Percentiles rank a stretch among this genome's conserved stretches.
Evolutionary conservation across 2,329 filamentous ascomycete genomes (phyloP).

Genomic region (Nemania sp.): DNA sequence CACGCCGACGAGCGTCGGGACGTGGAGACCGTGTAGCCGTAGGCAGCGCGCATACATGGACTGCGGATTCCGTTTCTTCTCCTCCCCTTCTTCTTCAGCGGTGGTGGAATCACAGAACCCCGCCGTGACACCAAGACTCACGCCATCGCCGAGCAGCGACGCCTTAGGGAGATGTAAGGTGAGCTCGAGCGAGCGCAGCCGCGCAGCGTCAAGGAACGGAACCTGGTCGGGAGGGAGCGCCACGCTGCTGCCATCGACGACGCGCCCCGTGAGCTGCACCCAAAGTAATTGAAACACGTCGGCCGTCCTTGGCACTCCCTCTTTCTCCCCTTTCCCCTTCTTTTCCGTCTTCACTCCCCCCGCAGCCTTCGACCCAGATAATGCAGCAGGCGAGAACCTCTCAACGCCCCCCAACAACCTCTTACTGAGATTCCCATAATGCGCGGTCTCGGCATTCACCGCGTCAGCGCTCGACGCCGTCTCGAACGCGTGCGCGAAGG

Average conservation of each 20-base stretch:
- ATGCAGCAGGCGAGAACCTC: slow-evolving; percentile 29
- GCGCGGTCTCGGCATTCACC: slow-evolving; percentile 70
- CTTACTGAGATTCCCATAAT: slow-evolving; percentile 75
- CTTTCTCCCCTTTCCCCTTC: neutral
- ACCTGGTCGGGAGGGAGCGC: slow-evolving; percentile 37
- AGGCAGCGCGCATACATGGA: slow-evolving; percentile 44
- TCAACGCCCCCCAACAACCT: slow-evolving; percentile 56
- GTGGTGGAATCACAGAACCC: slow-evolving; percentile 41
- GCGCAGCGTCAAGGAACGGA: slow-evolving; percentile 42
- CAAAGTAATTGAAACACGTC: slow-evolving; percentile 45
- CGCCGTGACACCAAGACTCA: slow-evolving; percentile 54
- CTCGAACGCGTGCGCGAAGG: slow-evolving; percentile 58
- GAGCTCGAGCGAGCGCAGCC: slow-evolving; percentile 53
- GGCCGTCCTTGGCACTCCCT: slow-evolving; percentile 16
- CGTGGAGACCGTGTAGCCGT: slow-evolving; percentile 58
- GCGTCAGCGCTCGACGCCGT: slow-evolving; percentile 61
- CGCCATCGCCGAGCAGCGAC: slow-evolving; percentile 65
- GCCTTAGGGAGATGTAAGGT: slow-evolving; percentile 67
- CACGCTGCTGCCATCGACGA: slow-evolving; percentile 38
- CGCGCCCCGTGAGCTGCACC: slow-evolving; percentile 43
- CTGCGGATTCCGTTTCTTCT: slow-evolving; percentile 30
- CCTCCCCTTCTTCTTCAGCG: neutral
- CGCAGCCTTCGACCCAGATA: slow-evolving; percentile 19
- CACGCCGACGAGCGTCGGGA: slow-evolving; percentile 72
- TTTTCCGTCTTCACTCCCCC: neutral